phyloP scores from a whole-genome alignment of 805 yeast species.

The Lachancea meyersii region DNA sequence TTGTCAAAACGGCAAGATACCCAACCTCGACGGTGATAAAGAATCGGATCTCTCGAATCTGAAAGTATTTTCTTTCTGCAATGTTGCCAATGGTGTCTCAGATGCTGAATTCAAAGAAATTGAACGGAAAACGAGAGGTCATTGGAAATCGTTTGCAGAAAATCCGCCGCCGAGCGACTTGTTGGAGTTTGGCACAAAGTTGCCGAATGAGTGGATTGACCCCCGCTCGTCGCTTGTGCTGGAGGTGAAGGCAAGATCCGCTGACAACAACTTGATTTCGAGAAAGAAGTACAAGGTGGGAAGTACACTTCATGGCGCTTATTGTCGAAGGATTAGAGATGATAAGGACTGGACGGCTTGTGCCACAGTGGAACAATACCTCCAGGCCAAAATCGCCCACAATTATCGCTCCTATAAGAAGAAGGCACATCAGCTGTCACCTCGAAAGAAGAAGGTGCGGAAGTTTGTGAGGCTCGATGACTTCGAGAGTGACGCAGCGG shows the following conservation, averaged over 20 bases:
- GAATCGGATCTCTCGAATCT: not conserved
- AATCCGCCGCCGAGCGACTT: conserved; percentile 38
- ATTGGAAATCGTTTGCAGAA: conserved; percentile 48
- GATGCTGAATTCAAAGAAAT: conserved; percentile 54
- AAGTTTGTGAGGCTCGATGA: not conserved
- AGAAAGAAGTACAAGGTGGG: conserved; percentile 52
- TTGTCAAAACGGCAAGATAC: not conserved
- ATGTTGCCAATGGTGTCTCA: conserved; percentile 80
- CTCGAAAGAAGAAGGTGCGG: conserved; percentile 9
- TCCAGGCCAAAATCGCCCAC: conserved; percentile 30
- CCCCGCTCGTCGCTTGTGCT: conserved; percentile 74
- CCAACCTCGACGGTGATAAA: too few relatives aligned
- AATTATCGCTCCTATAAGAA: conserved; percentile 7
- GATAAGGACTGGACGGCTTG: conserved; percentile 61
- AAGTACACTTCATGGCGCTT: conserved; percentile 69
- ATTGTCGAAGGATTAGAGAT: conserved; percentile 57
- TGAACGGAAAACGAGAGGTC: conserved; percentile 47
- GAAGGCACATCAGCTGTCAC: conserved; percentile 14
- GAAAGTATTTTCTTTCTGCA: conserved; percentile 60
- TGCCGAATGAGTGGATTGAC: conserved; percentile 71
- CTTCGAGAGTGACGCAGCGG: not conserved
- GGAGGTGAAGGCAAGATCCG: conserved; percentile 76
- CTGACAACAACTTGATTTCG: conserved; percentile 43
- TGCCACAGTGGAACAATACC: conserved; percentile 50
- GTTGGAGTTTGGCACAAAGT: conserved; percentile 50